Percentiles rank a stretch among this genome's conserved stretches.
phyloP scores from a whole-genome alignment of 176 grass and related monocot genomes.

The Hsuehochloa calcarea region DNA sequence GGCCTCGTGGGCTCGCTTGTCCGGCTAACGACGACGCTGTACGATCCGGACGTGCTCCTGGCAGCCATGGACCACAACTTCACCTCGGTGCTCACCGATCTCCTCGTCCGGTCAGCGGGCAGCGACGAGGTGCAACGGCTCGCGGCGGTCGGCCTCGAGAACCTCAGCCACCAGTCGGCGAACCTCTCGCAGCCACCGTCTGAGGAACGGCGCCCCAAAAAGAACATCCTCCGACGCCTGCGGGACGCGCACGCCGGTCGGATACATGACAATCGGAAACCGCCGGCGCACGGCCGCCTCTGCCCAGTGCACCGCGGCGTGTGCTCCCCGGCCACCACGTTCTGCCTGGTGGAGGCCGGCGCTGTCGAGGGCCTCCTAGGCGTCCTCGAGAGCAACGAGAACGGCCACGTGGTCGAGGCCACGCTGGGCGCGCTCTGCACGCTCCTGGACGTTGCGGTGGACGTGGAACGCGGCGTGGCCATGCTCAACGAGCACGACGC shows the following conservation, averaged over 20 bases:
- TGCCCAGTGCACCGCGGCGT: constrained; percentile 68
- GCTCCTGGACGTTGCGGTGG: constrained; percentile 69
- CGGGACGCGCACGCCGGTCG: constrained; percentile 33
- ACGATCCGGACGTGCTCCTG: constrained; percentile 59
- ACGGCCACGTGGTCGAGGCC: constrained; percentile 46
- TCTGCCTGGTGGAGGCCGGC: constrained; percentile 68
- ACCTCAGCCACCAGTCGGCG: constrained; percentile 66
- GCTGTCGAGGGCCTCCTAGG: constrained; percentile 68
- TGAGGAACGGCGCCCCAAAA: constrained; percentile 35
- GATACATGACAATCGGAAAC: constrained; percentile 44
- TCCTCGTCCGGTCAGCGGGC: constrained; percentile 49
- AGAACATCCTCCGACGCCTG: constrained; percentile 51
- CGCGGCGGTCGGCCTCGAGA: constrained; percentile 61
- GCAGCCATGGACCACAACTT: constrained; percentile 59
- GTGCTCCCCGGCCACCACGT: constrained; percentile 59
- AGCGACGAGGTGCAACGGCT: constrained; percentile 81
- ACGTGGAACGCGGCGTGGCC: constrained; percentile 59
- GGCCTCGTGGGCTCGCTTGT: constrained; percentile 68
- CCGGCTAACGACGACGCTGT: constrained; percentile 64
- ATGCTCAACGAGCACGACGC: constrained; percentile 56
- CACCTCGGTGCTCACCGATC: constrained; percentile 56
- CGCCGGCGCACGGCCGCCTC: background rate
- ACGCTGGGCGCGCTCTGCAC: constrained; percentile 69
- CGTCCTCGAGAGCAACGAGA: constrained; percentile 61
- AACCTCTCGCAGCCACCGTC: constrained; percentile 46